Percentiles rank a stretch among this genome's conserved stretches.
phyloP scores from a whole-genome alignment of 2,329 filamentous ascomycete genomes.

The Drechslerella dactyloides region DNA sequence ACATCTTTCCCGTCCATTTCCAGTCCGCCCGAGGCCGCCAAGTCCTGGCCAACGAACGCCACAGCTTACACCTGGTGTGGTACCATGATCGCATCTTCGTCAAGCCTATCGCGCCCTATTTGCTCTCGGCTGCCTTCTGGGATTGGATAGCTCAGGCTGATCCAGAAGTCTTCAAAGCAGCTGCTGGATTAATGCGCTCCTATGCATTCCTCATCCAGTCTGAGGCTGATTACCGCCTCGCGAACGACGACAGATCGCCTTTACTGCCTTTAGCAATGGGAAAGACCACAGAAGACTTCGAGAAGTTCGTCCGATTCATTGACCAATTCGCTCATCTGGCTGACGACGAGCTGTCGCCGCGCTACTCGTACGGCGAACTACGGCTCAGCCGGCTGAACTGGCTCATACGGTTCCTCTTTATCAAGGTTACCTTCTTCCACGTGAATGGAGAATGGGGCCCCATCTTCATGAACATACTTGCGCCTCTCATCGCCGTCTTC shows the following conservation, averaged over 20 bases:
- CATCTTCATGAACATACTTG: conserved; percentile 21
- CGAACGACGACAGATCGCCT: conserved; percentile 51
- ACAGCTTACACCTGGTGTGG: conserved; percentile 60
- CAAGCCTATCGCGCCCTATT: conserved; percentile 60
- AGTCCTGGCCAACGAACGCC: conserved; percentile 59
- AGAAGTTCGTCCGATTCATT: conserved; percentile 56
- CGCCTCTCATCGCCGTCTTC: conserved; percentile 33
- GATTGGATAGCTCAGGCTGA: conserved; percentile 53
- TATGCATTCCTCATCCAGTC: conserved; percentile 58
- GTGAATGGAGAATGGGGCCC: conserved; percentile 13
- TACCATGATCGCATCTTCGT: conserved; percentile 59
- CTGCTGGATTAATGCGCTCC: conserved; percentile 58
- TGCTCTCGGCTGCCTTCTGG: conserved; percentile 58
- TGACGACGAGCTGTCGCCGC: conserved; percentile 55
- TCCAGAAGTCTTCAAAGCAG: conserved; percentile 52
- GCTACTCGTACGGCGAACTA: conserved; percentile 59
- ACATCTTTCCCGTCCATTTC: conserved; percentile 56
- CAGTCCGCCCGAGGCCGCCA: conserved; percentile 58
- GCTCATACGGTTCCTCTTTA: conserved; percentile 15
- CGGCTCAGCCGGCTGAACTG: conserved; percentile 55
- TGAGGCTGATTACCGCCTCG: conserved; percentile 57
- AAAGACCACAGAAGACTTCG: conserved; percentile 56
- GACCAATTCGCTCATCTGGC: conserved; percentile 53
- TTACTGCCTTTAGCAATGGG: not conserved
- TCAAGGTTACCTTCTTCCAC: conserved; percentile 17